Conservation (phyloP, 768 basidiomycete species). For the Termitomyces heimii region DNA sequence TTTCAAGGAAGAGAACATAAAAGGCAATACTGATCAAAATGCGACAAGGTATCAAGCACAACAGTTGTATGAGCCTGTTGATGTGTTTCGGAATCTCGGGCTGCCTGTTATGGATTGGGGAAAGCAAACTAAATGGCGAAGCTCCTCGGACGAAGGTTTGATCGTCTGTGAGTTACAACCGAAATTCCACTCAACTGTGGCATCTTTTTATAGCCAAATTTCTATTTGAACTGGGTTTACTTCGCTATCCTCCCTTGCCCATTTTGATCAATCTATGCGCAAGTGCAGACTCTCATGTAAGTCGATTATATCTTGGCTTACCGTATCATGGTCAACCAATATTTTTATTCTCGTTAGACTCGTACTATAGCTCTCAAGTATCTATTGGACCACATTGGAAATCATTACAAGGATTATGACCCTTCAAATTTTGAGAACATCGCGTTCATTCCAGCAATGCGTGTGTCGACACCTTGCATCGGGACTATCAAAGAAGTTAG, state of each 20-base stretch:
- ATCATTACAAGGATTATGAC: slow-evolving; percentile 55
- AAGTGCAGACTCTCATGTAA: slow-evolving; percentile 36
- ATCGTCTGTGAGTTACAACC: background rate
- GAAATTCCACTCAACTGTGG: background rate
- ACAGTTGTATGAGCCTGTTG: slow-evolving; percentile 82
- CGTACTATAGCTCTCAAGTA: slow-evolving; percentile 72
- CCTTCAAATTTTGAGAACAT: slow-evolving; percentile 48
- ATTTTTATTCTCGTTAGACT: slow-evolving; percentile 19
- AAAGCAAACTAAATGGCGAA: slow-evolving; percentile 67
- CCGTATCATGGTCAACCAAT: background rate
- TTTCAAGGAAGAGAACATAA: slow-evolving; percentile 49
- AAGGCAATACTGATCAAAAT: slow-evolving; percentile 23
- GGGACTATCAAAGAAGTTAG: slow-evolving; percentile 63
- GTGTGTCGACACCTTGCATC: slow-evolving; percentile 44
- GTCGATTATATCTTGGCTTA: background rate
- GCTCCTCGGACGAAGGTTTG: slow-evolving; percentile 80
- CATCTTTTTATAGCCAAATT: slow-evolving; percentile 59
- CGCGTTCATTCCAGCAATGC: slow-evolving; percentile 75
- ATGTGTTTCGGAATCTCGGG: slow-evolving; percentile 62
- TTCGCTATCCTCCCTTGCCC: slow-evolving; percentile 60
- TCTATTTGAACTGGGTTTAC: slow-evolving; percentile 65
- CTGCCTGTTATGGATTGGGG: slow-evolving; percentile 91
- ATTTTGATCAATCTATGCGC: slow-evolving; percentile 67
- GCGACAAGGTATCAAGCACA: slow-evolving; percentile 51
- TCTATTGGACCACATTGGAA: slow-evolving; percentile 66